phyloP scores from a whole-genome alignment of 805 yeast genomes.

The Metschnikowia kofuensis region DNA sequence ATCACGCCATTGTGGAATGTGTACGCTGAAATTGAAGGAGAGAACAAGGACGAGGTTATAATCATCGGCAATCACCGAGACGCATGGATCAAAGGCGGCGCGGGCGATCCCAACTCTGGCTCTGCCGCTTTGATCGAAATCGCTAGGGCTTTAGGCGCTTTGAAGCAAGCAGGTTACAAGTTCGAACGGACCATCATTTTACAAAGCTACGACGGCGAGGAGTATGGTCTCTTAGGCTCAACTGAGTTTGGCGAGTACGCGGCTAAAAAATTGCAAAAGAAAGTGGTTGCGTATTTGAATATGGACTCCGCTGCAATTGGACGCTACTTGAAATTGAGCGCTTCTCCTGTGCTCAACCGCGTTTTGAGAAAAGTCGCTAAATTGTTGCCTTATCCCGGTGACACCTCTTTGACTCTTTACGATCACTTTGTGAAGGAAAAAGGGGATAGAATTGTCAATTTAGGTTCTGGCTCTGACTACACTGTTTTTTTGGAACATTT shows the following conservation, averaged over 20 bases:
- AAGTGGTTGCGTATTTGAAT: conserved; percentile 66
- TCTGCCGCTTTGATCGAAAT: conserved; percentile 63
- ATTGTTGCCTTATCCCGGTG: conserved; percentile 17
- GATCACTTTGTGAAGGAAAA: conserved; percentile 46
- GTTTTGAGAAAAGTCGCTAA: conserved; percentile 40
- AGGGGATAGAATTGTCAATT: conserved; percentile 29
- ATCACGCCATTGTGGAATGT: conserved; percentile 62
- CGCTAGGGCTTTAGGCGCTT: conserved; percentile 54
- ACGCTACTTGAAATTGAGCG: conserved; percentile 40
- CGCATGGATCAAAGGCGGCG: conserved; percentile 78
- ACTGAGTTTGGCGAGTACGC: conserved; percentile 74
- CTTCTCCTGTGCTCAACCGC: conserved; percentile 56
- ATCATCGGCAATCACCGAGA: conserved; percentile 77
- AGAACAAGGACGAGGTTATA: conserved; percentile 50
- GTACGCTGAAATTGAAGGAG: conserved; percentile 58
- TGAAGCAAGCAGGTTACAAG: conserved; percentile 61
- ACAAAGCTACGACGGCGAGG: conserved; percentile 83
- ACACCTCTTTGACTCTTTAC: conserved; percentile 27
- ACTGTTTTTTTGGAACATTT: conserved; percentile 61
- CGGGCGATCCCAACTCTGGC: conserved; percentile 78
- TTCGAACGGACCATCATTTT: conserved; percentile 69
- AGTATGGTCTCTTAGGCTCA: conserved; percentile 69
- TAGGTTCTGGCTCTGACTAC: conserved; percentile 40
- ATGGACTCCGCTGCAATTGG: conserved; percentile 65
- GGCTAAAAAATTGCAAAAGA: conserved; percentile 41